phyloP scores from a whole-genome alignment of 2,329 filamentous ascomycete species.

The Fusarium sp. region DNA sequence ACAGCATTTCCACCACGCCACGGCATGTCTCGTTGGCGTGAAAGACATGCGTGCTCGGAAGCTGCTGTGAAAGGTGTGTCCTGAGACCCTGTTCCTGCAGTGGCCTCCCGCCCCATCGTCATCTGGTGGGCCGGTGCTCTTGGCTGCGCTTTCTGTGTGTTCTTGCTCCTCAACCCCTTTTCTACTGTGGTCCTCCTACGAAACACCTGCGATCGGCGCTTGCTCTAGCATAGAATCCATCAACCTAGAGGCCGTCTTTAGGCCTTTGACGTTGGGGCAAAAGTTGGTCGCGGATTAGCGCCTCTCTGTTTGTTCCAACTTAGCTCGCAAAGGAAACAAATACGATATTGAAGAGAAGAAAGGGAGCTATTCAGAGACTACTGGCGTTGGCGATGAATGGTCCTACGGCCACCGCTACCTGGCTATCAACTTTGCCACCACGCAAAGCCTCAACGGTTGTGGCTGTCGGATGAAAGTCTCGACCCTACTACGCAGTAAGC shows the following conservation, averaged over 20 bases:
- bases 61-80: conserved; percentile 30
- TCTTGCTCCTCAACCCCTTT: conserved; percentile 25
- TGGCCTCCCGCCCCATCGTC: conserved; percentile 46
- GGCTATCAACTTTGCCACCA: conserved; percentile 12
- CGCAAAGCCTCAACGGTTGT: conserved; percentile 38
- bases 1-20: conserved; percentile 26
- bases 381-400: conserved; percentile 12
- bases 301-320: conserved; percentile 8
- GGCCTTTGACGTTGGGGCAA: conserved; percentile 19
- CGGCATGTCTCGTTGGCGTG: conserved; percentile 29
- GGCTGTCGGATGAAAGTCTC: conserved; percentile 32
- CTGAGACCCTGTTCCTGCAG: conserved; percentile 49
- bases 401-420: background rate
- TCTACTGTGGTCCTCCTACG: conserved; percentile 13
- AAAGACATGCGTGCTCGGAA: conserved; percentile 25
- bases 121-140: conserved; percentile 42
- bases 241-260: conserved; percentile 14
- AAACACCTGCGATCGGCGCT: conserved; percentile 28
- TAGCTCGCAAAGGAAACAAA: conserved; percentile 1
- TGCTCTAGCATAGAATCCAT: conserved; percentile 23
- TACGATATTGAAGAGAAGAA: background rate
- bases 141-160: conserved; percentile 30
- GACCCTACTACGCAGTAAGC: conserved; percentile 12
- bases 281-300: conserved; percentile 28
- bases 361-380: conserved; percentile 22